Evolutionary conservation across 352 stramenopile species (phyloP).

Genomic region (Pythium catenulatum): DNA sequence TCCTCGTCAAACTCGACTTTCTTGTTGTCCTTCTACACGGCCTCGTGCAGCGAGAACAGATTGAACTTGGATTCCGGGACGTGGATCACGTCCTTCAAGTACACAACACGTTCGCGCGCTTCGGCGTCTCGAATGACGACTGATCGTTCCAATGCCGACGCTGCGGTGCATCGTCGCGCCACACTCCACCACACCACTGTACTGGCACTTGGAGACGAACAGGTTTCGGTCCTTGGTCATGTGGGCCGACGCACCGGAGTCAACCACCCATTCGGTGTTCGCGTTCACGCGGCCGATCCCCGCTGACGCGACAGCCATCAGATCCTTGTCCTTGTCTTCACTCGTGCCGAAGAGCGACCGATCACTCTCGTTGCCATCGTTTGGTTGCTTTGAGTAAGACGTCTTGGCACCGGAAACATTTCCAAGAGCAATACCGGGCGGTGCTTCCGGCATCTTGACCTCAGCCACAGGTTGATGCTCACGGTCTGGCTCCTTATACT

Average conservation of each 20-base stretch:
- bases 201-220: neutral
- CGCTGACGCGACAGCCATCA: neutral
- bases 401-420: neutral
- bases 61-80: slow-evolving; percentile 24
- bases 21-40: neutral
- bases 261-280: neutral
- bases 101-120: neutral
- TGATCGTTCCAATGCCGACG: neutral
- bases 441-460: neutral
- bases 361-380: no score
- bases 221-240: neutral
- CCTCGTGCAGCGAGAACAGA: slow-evolving; percentile 22
- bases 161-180: slow-evolving; percentile 3
- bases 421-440: neutral
- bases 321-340: neutral
- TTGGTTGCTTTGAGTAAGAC: no score
- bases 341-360: neutral
- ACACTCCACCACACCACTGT: neutral
- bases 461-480: neutral
- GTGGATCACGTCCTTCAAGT: slow-evolving; percentile 13
- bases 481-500: neutral
- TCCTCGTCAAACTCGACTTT: slow-evolving; percentile 11
- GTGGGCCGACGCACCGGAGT: neutral
- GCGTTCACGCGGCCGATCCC: neutral
- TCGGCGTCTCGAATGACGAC: neutral